Base-by-base conservation (phyloP, 768 basidiomycete genomes). In the Amanita molliuscula region DNA sequence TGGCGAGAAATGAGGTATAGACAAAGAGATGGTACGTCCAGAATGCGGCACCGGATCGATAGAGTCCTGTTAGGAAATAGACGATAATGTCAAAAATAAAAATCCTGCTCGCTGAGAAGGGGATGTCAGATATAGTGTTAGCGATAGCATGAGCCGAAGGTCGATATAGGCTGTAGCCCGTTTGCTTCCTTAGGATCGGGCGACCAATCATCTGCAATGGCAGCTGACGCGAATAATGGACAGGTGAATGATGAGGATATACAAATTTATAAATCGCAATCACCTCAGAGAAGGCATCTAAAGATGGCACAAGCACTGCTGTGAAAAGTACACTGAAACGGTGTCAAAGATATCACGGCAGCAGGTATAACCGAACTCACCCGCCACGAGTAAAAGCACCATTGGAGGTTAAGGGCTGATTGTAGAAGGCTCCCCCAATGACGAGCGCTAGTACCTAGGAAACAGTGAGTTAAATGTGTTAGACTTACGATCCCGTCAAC, bases 301-400 rank as follows among this genome's bases (percentile, higher is more conserved):
- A 68, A 60, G 77, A 77, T 41, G 79, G 81, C 0, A 80, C 77
- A 38, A 92, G 63, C 53, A 88, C 63, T 13, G 79, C 79, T 35
- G 74, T 64, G 62, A 93, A 92, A 46, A 94, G 76, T 26, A 90
- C 79, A 65, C 72, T 70, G 21, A 44, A 20, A 20, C 40, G 31
- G n/a, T 38, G 20, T 51, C 43, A 38, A 31, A 9, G 23, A 10
- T 6, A 16, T 10, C 21, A n/a, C 2, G 10, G 6, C 36, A 25
- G 15, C 20, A 18, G 4, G 1, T 20, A 7, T n/a, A 36, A n/a
- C n/a, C 25, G 2, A 33, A 16, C 63, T 38, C 51, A 71, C 70
- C 86, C 74, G 41, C 88, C 89, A 54, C 91, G 79, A 25, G 90
- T 91, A 67, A 96, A 96, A 0, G 84, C 88, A 29, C 92, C 92